These are phyloP conservation scores for Orbilia brochopaga DNA, from an alignment of 2,329 filamentous ascomycete species.

Conservation along the genomic window DNA sequence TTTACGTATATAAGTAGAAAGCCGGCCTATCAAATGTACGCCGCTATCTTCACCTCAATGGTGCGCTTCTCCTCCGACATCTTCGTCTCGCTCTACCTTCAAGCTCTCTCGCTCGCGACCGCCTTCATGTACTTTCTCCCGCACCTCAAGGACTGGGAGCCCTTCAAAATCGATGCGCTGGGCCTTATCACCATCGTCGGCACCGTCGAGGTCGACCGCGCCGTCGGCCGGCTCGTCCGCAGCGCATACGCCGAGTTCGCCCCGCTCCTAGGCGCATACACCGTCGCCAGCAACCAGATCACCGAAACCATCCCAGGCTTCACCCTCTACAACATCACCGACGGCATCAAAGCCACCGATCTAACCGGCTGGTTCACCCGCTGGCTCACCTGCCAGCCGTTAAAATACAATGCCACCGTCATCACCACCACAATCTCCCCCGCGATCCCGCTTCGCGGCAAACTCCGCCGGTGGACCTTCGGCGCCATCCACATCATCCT, in stretches of 20 bases:
- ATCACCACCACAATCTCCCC: not conserved
- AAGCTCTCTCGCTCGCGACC: too few species aligned
- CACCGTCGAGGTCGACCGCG: slow-evolving; percentile 19
- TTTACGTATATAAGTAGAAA: too few species aligned
- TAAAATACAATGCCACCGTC: slow-evolving; percentile 11
- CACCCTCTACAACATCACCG: slow-evolving; percentile 26
- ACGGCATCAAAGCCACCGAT: slow-evolving; percentile 11
- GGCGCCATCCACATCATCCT: too few species aligned
- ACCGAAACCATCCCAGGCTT: slow-evolving; percentile 5
- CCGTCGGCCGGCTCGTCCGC: slow-evolving; percentile 20
- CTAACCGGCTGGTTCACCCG: slow-evolving; percentile 26
- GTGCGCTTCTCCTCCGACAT: too few species aligned
- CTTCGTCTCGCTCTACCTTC: too few species aligned
- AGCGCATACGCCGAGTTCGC: slow-evolving; percentile 15
- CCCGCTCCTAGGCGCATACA: slow-evolving; percentile 26
- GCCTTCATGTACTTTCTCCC: too few species aligned
- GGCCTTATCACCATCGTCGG: slow-evolving; percentile 34
- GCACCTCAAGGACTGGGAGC: not conserved
- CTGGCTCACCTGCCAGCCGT: slow-evolving; percentile 19
- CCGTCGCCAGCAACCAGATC: slow-evolving; percentile 20
- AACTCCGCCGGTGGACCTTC: not conserved
- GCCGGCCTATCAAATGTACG: too few species aligned
- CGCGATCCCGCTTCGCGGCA: not conserved
- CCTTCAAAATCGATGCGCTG: slow-evolving; percentile 28
- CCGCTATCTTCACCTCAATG: too few species aligned